These are phyloP conservation scores for Pythium chondricola DNA, from an alignment of 352 stramenopile genomes.

Conservation along the genomic window DNA sequence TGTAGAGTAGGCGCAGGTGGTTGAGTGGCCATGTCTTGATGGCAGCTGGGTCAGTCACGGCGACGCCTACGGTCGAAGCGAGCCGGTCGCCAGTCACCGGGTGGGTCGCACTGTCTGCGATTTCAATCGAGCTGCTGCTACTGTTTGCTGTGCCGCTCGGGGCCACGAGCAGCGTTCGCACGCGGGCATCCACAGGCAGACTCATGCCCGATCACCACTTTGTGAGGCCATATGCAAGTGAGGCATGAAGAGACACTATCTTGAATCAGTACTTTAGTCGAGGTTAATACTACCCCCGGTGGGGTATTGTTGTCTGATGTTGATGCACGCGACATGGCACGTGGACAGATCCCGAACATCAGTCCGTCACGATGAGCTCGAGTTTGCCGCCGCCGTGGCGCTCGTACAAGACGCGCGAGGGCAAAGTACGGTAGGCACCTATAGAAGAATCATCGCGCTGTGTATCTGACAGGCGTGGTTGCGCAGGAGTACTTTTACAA, in stretches of 20 bases:
- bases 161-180: conserved; percentile 3
- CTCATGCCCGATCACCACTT: neutral
- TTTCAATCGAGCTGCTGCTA: neutral
- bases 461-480: neutral
- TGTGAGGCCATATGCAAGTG: neutral
- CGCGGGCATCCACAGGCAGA: neutral
- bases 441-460: neutral
- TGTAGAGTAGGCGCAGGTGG: conserved; percentile 94
- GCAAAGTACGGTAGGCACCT: conserved; percentile 44
- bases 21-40: conserved; percentile 62
- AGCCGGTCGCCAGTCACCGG: neutral
- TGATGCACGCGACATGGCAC: too few species aligned
- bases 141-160: neutral
- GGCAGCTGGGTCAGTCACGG: too few species aligned
- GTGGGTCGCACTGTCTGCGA: neutral
- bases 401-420: conserved; percentile 83
- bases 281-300: neutral
- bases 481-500: conserved; percentile 89
- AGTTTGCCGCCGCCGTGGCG: conserved; percentile 64
- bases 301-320: neutral
- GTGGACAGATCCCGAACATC: neutral
- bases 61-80: neutral
- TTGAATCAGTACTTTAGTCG: neutral
- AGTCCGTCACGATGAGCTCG: conserved; percentile 1
- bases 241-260: conserved; percentile 12